Conservation (phyloP, 148 eudicot genomes). For the Fagopyrum esculentum region DNA sequence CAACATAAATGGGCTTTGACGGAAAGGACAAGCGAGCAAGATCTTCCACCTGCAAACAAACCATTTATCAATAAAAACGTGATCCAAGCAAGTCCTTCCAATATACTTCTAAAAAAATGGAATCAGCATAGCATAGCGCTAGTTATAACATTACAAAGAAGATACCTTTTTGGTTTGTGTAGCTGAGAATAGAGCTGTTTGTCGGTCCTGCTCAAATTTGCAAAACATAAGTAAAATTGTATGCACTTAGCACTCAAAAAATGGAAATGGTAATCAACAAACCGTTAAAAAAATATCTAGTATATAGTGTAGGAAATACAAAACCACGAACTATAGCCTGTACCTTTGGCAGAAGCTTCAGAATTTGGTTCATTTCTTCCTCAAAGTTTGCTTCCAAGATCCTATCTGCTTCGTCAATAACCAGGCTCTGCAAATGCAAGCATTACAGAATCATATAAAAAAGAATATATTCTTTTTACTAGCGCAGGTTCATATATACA, state of each 20-base stretch:
- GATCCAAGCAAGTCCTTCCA: background rate
- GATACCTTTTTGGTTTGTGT: conserved; percentile 90
- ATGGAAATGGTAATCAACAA: background rate
- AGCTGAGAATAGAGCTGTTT: conserved; percentile 96
- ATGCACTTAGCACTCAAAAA: background rate
- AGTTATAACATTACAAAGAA: background rate
- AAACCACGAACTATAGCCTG: background rate
- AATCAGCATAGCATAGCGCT: background rate
- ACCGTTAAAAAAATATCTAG: background rate
- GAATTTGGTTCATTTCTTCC: conserved; percentile 88
- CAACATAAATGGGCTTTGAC: conserved; percentile 61
- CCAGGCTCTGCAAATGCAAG: conserved; percentile 56
- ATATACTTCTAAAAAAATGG: background rate
- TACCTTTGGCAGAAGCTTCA: conserved; percentile 84
- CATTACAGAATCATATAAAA: background rate
- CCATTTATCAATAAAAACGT: background rate
- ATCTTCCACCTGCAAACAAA: conserved; percentile 64
- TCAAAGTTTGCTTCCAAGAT: conserved; percentile 92
- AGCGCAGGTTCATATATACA: background rate
- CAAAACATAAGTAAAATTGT: background rate
- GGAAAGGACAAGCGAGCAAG: conserved; percentile 89
- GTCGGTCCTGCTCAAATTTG: conserved; percentile 48
- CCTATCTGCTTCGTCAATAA: conserved; percentile 95
- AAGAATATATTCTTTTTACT: too few species aligned
- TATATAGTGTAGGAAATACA: background rate